Evolutionary conservation across 345 rosid genomes (phyloP), one percentile per base, ranked within the genome.

Genomic region (Erodium maritimum): DNA sequence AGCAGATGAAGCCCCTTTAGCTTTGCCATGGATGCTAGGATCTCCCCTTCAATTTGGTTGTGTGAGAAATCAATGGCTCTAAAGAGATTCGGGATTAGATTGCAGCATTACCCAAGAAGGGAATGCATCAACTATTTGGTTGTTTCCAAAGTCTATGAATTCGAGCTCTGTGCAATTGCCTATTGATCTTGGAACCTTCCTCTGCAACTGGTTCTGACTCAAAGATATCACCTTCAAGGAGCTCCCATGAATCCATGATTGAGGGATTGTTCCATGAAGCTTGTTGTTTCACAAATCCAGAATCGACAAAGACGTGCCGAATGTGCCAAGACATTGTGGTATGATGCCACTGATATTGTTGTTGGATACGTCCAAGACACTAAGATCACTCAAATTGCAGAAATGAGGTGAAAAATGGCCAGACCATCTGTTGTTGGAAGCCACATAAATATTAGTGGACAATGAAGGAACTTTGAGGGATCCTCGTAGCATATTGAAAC

Each of bases 281-380:
- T n/a, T n/a, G n/a, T n/a, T n/a, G n/a, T n/a, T n/a, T n/a, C n/a
- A n/a, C n/a, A n/a, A n/a, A n/a, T n/a, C n/a, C n/a, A n/a, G n/a
- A n/a, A n/a, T n/a, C n/a, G n/a, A n/a, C n/a, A n/a, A n/a, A n/a
- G n/a, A n/a, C n/a, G n/a, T n/a, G n/a, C n/a, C n/a, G n/a, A n/a
- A n/a, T n/a, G n/a, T n/a, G n/a, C n/a, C n/a, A n/a, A n/a, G n/a
- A n/a, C n/a, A n/a, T n/a, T n/a, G n/a, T n/a, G n/a, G n/a, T n/a
- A n/a, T n/a, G n/a, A n/a, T n/a, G n/a, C n/a, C n/a, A n/a, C n/a
- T n/a, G n/a, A n/a, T n/a, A n/a, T n/a, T n/a, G n/a, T n/a, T n/a
- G n/a, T n/a, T n/a, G n/a, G n/a, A n/a, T n/a, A n/a, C n/a, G 52
- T 71, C 75, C 24, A 67, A 19, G 0, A 20, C 55, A 1, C 4